phyloP scores from a whole-genome alignment of 257 asterid species.

The Fraxinus excelsior region DNA sequence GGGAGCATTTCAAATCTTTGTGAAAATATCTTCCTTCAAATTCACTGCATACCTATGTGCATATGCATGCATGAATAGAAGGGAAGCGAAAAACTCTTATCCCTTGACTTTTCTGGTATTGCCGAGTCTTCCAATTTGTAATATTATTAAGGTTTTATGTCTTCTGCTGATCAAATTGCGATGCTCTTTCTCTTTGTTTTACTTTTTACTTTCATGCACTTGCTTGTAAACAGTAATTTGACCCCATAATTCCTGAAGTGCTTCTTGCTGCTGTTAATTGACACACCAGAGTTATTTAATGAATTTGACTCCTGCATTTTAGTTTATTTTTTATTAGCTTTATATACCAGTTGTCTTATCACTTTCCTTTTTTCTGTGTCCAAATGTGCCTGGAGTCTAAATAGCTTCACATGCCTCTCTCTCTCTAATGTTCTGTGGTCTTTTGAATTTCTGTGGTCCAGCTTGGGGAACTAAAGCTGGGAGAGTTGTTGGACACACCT shows the following conservation, averaged over 20 bases:
- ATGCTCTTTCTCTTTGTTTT: background rate
- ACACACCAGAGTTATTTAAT: background rate
- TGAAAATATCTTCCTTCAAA: background rate
- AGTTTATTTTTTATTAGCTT: background rate
- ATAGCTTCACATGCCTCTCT: constrained; percentile 13
- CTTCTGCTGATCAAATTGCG: background rate
- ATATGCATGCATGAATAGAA: background rate
- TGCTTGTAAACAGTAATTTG: background rate
- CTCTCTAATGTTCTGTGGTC: background rate
- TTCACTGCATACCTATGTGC: background rate
- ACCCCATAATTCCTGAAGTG: background rate
- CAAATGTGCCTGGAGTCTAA: no score
- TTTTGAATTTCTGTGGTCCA: constrained; percentile 33
- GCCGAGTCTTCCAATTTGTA: background rate
- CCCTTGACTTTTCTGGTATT: background rate
- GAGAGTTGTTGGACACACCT: constrained; percentile 98
- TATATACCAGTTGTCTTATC: background rate
- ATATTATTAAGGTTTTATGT: background rate
- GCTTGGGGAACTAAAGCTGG: constrained; percentile 98
- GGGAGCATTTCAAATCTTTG: background rate
- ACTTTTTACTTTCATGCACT: background rate
- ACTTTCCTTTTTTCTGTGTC: background rate
- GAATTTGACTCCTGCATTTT: background rate
- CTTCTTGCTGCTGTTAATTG: background rate
- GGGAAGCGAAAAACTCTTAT: background rate